Conservation (phyloP, 2,329 filamentous ascomycete species). For the Berkeleyomyces basicola region DNA sequence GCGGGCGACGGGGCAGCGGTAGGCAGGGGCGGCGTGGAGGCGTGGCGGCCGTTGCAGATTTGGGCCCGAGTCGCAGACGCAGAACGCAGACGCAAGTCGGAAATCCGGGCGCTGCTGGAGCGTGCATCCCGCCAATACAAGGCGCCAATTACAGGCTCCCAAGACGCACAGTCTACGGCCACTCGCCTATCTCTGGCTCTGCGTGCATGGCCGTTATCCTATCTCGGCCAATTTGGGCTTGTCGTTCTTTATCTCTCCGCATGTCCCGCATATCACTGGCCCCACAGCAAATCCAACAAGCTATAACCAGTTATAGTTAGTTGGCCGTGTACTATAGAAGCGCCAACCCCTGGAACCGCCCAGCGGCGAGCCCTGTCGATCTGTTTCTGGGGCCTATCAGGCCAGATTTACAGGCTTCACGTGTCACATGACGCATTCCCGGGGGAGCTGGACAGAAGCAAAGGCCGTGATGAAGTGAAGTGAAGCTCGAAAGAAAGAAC, state of each 20-base stretch:
- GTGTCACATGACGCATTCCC: not conserved
- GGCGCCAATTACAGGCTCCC: too few species aligned
- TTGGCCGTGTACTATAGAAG: not conserved
- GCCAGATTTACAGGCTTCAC: not conserved
- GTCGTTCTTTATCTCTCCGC: too few species aligned
- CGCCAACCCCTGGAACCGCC: not conserved
- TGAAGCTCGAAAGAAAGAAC: not conserved
- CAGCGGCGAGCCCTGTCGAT: not conserved
- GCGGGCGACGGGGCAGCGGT: not conserved
- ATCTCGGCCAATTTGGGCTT: too few species aligned
- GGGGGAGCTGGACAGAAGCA: not conserved
- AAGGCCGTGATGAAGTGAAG: not conserved
- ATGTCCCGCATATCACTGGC: not conserved
- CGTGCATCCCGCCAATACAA: too few species aligned
- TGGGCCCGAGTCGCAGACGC: too few species aligned
- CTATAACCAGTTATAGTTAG: not conserved
- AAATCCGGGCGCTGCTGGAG: too few species aligned
- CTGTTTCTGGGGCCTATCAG: not conserved
- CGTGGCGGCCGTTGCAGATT: not conserved
- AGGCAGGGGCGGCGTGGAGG: not conserved
- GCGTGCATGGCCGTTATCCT: too few species aligned
- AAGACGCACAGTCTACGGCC: too few species aligned
- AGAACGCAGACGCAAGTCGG: too few species aligned
- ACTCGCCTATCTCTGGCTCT: too few species aligned
- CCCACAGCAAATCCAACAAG: not conserved